Percentiles rank a stretch among this genome's conserved stretches.
phyloP scores from a whole-genome alignment of 1,139 yeast genomes.

The Taphrina sp. region DNA sequence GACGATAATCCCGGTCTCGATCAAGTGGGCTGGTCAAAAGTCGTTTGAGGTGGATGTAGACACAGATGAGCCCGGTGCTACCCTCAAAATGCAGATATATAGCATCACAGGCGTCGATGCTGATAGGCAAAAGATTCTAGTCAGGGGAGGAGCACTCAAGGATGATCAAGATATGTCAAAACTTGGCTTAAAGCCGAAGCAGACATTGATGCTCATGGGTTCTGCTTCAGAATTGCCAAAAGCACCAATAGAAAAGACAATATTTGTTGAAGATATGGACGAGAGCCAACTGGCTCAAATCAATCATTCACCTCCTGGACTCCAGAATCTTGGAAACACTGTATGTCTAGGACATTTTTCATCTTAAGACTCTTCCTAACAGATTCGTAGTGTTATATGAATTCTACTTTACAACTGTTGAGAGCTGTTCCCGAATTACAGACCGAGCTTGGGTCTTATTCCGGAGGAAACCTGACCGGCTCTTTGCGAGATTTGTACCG shows the following conservation, averaged over 20 bases:
- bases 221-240: slow-evolving; percentile 73
- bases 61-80: slow-evolving; percentile 54
- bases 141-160: slow-evolving; percentile 48
- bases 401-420: slow-evolving; percentile 81
- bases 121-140: slow-evolving; percentile 82
- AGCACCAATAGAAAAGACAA: slow-evolving; percentile 57
- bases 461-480: slow-evolving; percentile 22
- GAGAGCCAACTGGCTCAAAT: slow-evolving; percentile 48
- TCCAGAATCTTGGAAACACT: slow-evolving; percentile 86
- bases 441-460: slow-evolving; percentile 40
- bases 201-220: slow-evolving; percentile 84
- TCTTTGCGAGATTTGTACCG: slow-evolving; percentile 42
- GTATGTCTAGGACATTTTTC: slow-evolving; percentile 56
- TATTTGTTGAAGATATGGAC: slow-evolving; percentile 70
- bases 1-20: slow-evolving; percentile 23
- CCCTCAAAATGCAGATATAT: slow-evolving; percentile 68
- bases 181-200: slow-evolving; percentile 60
- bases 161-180: slow-evolving; percentile 29
- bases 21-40: slow-evolving; percentile 45
- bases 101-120: slow-evolving; percentile 77
- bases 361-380: not conserved
- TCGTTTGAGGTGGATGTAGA: slow-evolving; percentile 66
- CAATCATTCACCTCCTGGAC: slow-evolving; percentile 66
- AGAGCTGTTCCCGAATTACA: slow-evolving; percentile 63
- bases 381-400: slow-evolving; percentile 48